Evolutionary conservation across 257 asterid species (phyloP), one percentile per base, ranked within the genome.

Genomic region (Nicotiana obtusifolia): DNA sequence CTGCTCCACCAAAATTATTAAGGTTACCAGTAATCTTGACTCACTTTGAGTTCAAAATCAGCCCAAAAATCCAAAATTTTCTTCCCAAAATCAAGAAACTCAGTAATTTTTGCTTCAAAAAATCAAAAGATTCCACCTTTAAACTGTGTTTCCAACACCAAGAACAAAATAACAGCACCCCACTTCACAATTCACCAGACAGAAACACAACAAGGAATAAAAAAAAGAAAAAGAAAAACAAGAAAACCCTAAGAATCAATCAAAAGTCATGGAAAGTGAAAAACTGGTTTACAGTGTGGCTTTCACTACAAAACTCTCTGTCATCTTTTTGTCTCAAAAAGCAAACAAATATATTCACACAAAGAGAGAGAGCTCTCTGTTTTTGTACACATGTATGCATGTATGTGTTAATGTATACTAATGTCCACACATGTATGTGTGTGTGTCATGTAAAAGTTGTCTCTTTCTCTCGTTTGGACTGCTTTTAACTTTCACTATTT

Each of bases 281-380:
- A 33, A 80, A 54, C 49, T 61, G 20, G 68, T 67, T 30, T n/a
- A 83, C 69, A 31, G 66, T 78, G 66, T 78, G 31, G n/a, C 64
- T 86, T 84, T 83, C 76, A 56, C 85, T 81, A 71, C 49, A 73
- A 78, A 81, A 76, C 83, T 66, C 82, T 73, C 84, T 86, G 89
- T 86, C 89, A 86, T 86, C 81, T 84, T 84, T 84, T 77, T 86
- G 89, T 86, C 87, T 81, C 84, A 84, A 82, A 62, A 81, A 71
- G 56, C 59, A 78, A 80, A 81, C 19, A 83, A 69, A 64, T 71
- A 71, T 44, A 71, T 71, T 11, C 59, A 71, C 62, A 14, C 8
- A 73, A 5, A 78, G 60, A 80, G 30, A 65, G 60, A 64, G 57
- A 49, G 80, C 77, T 81, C 62, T 66, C 57, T 69, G 47, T 77